Evolutionary conservation across 2,329 filamentous ascomycete species (phyloP).

Genomic region (Colletotrichum sp.): DNA sequence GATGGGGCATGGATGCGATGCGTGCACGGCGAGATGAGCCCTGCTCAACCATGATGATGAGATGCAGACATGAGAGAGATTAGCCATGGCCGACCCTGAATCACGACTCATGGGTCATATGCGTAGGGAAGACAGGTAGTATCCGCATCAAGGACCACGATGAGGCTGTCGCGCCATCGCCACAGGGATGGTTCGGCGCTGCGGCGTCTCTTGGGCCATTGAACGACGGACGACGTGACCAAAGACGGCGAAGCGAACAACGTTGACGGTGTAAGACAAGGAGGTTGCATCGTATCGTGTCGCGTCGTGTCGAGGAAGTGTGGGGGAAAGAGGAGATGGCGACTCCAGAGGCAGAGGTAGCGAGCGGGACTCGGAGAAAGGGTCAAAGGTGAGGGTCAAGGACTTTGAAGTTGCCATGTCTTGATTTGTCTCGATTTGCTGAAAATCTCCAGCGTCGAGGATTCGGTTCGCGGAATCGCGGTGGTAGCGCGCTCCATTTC

Average conservation of each 20-base stretch:
- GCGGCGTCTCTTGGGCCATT: not conserved
- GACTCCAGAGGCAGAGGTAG: not conserved
- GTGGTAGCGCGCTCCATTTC: not conserved
- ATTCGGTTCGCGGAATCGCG: conserved; percentile 5
- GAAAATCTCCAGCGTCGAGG: not conserved
- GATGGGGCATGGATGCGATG: not conserved
- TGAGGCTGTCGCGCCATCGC: conserved; percentile 2
- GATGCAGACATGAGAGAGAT: conserved; percentile 11
- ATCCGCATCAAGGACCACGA: not conserved
- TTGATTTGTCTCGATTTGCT: not conserved
- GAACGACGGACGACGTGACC: not conserved
- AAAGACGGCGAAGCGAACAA: not conserved
- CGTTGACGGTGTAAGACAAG: conserved; percentile 9
- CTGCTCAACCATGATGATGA: not conserved
- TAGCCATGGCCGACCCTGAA: not conserved
- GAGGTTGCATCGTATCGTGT: conserved; percentile 6
- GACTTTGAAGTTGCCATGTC: not conserved
- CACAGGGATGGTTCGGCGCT: not conserved
- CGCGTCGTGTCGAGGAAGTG: conserved; percentile 10
- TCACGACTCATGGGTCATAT: conserved; percentile 8
- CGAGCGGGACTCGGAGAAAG: conserved; percentile 6
- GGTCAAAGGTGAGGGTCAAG: not conserved
- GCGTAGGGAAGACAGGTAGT: not conserved
- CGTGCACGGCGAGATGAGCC: not conserved
- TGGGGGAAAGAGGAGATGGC: conserved; percentile 4